These are phyloP conservation scores for Acarospora socialis DNA, from an alignment of 2,329 filamentous ascomycete genomes.

Conservation along the genomic window DNA sequence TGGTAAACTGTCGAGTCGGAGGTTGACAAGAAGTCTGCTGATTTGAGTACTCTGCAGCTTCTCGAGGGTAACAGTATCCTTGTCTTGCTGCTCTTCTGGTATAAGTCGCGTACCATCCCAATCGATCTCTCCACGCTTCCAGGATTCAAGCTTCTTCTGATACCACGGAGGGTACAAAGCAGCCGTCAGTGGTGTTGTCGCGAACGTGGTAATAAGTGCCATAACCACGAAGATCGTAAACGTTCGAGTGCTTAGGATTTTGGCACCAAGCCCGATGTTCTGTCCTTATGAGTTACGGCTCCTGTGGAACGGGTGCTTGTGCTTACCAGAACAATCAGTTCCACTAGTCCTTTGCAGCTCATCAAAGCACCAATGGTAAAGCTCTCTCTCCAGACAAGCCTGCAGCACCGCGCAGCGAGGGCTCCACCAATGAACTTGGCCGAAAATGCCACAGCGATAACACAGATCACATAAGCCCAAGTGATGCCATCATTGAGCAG, in stretches of 20 bases:
- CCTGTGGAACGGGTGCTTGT: constrained; percentile 13
- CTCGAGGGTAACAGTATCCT: constrained; percentile 25
- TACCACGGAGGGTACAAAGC: constrained; percentile 66
- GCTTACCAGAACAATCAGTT: constrained; percentile 83
- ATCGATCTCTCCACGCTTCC: constrained; percentile 77
- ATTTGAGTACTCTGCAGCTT: constrained; percentile 40
- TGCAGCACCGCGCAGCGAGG: constrained; percentile 59
- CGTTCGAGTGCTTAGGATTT: constrained; percentile 63
- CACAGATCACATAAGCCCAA: constrained; percentile 80
- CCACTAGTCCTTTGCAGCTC: constrained; percentile 93
- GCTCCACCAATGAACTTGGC: constrained; percentile 77
- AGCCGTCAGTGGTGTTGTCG: constrained; percentile 63
- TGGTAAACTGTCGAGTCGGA: constrained; percentile 72
- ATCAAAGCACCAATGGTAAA: constrained; percentile 79
- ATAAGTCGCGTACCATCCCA: constrained; percentile 55
- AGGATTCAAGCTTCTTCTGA: constrained; percentile 56
- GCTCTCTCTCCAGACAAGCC: constrained; percentile 79
- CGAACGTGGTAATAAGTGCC: constrained; percentile 74
- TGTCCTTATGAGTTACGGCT: constrained; percentile 19
- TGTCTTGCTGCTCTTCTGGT: constrained; percentile 27
- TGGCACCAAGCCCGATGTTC: constrained; percentile 72
- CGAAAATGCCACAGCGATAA: constrained; percentile 67
- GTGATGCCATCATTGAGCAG: constrained; percentile 66
- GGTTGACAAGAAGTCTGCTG: constrained; percentile 59
- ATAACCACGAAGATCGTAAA: constrained; percentile 95